These are phyloP conservation scores for Aspergillus persii DNA, from an alignment of 2,329 filamentous ascomycete genomes.

Conservation along the genomic window DNA sequence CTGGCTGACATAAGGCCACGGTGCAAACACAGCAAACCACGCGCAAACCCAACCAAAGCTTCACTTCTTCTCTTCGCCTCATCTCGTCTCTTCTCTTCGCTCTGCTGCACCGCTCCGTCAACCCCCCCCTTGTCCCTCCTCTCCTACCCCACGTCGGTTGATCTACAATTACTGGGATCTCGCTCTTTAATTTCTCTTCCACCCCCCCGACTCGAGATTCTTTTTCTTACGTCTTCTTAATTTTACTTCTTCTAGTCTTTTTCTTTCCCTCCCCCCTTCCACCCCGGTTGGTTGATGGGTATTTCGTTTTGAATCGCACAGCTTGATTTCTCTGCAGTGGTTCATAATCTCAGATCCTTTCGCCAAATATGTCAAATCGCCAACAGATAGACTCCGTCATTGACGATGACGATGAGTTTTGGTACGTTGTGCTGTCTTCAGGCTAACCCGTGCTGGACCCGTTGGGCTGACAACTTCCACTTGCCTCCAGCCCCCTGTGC, in stretches of 20 bases:
- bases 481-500: slow-evolving; percentile 73
- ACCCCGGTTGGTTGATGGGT: slow-evolving; percentile 17
- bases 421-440: slow-evolving; percentile 31
- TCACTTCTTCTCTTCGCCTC: slow-evolving; percentile 22
- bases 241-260: slow-evolving; percentile 6
- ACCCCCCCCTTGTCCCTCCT: slow-evolving; percentile 18
- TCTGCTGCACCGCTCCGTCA: slow-evolving; percentile 13
- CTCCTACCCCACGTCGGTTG: slow-evolving; percentile 10
- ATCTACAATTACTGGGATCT: slow-evolving; percentile 12
- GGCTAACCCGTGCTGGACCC: neutral
- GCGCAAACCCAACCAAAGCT: slow-evolving; percentile 22
- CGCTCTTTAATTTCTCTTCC: slow-evolving; percentile 1
- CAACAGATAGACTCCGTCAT: slow-evolving; percentile 49
- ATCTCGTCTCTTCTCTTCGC: slow-evolving; percentile 10
- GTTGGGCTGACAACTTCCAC: slow-evolving; percentile 21
- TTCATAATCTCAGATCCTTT: slow-evolving; percentile 20
- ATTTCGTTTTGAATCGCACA: slow-evolving; percentile 10
- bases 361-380: slow-evolving; percentile 43
- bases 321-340: slow-evolving; percentile 14
- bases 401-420: slow-evolving; percentile 50
- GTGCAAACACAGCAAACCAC: slow-evolving; percentile 22
- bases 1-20: slow-evolving; percentile 15
- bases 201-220: slow-evolving; percentile 4
- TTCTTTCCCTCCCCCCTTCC: slow-evolving; percentile 18
- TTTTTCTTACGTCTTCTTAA: slow-evolving; percentile 4